Evolutionary conservation across 2,329 filamentous ascomycete genomes (phyloP).

Genomic region (Nigrospora osmanthi): DNA sequence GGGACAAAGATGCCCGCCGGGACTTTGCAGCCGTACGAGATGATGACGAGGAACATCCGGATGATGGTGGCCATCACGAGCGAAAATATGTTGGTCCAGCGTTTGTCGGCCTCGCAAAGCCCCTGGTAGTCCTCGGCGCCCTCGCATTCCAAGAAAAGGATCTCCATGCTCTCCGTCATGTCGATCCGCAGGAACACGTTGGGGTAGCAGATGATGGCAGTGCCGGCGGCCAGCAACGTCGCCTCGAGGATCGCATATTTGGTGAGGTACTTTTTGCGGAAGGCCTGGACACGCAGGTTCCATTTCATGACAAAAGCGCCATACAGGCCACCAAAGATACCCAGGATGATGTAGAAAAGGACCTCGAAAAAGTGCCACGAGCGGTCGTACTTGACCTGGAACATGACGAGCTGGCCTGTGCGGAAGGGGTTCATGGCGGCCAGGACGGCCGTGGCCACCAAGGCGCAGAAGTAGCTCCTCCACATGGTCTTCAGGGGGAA

Average conservation of each 20-base stretch:
- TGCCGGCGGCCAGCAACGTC: slow-evolving; percentile 72
- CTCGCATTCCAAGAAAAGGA: slow-evolving; percentile 89
- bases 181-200: slow-evolving; percentile 94
- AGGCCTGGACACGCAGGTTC: slow-evolving; percentile 85
- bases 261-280: slow-evolving; percentile 85
- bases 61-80: slow-evolving; percentile 73
- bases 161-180: slow-evolving; percentile 99
- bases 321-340: slow-evolving; percentile 89
- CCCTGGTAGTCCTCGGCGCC: slow-evolving; percentile 82
- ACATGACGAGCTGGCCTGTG: slow-evolving; percentile 98
- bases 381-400: slow-evolving; percentile 91
- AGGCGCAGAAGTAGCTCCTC: slow-evolving; percentile 95
- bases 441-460: slow-evolving; percentile 88
- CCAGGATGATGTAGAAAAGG: slow-evolving; percentile 84
- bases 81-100: slow-evolving; percentile 71
- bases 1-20: slow-evolving; percentile 97
- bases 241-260: slow-evolving; percentile 83
- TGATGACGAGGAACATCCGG: slow-evolving; percentile 77
- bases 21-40: slow-evolving; percentile 97
- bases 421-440: slow-evolving; percentile 96
- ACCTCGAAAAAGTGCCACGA: slow-evolving; percentile 98
- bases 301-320: slow-evolving; percentile 97
- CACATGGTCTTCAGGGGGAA: slow-evolving; percentile 97
- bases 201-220: slow-evolving; percentile 90
- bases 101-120: slow-evolving; percentile 72